Evolutionary conservation across 208 protist genomes (phyloP).

Genomic region (Acanthamoeba triangularis): DNA sequence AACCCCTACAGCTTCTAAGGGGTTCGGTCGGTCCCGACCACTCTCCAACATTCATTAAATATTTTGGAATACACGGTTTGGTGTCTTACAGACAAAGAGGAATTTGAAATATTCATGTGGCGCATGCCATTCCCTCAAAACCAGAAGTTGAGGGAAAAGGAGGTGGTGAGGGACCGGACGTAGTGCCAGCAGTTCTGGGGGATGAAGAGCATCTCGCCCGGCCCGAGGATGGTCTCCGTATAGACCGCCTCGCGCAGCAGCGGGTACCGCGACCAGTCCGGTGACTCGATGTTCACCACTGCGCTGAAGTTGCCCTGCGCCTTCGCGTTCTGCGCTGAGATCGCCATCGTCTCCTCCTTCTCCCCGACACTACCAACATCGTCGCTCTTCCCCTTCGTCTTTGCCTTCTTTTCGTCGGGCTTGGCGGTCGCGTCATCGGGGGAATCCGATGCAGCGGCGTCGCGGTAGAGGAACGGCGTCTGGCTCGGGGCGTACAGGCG

Average conservation of each 20-base stretch:
- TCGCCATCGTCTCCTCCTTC: not conserved
- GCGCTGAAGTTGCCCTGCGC: slow-evolving; percentile 47
- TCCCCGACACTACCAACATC: too few relatives aligned
- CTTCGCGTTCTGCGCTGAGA: slow-evolving; percentile 37
- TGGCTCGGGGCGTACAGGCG: slow-evolving; percentile 72
- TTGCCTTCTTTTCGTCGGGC: not conserved
- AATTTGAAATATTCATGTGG: too few relatives aligned
- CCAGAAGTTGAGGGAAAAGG: slow-evolving; percentile 77
- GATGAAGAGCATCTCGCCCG: slow-evolving; percentile 84
- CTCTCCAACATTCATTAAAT: too few relatives aligned
- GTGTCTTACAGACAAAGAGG: too few relatives aligned
- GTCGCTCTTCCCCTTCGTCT: too few relatives aligned
- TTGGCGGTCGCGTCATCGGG: not conserved
- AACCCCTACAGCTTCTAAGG: slow-evolving; percentile 14
- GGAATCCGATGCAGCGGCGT: not conserved
- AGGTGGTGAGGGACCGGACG: slow-evolving; percentile 79
- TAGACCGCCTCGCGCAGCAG: slow-evolving; percentile 70
- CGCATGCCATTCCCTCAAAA: too few relatives aligned
- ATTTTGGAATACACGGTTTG: too few relatives aligned
- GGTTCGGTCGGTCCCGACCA: too few relatives aligned
- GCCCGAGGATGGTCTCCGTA: slow-evolving; percentile 72
- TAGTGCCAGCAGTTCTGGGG: slow-evolving; percentile 79
- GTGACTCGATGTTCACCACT: slow-evolving; percentile 63
- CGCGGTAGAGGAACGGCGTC: slow-evolving; percentile 72
- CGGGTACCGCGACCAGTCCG: slow-evolving; percentile 68